Conservation (phyloP, 345 rosid species). For the Sonneratia caseolaris region DNA sequence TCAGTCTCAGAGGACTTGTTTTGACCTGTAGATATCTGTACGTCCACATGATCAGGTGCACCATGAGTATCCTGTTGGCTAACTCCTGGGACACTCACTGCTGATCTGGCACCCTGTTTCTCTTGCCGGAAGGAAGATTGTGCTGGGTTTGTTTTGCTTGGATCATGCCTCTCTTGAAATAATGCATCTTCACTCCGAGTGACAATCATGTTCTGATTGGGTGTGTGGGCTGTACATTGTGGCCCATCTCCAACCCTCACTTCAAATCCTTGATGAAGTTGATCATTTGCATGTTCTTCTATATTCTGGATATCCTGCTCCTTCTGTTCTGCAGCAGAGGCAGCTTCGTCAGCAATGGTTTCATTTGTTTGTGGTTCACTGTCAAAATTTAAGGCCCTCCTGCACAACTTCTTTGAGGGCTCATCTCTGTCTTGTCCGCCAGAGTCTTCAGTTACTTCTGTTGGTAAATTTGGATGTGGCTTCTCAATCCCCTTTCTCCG, state of each 20-base stretch:
- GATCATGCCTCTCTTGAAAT: neutral
- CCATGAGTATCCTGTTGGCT: neutral
- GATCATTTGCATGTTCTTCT: conserved; percentile 16
- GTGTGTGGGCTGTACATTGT: conserved; percentile 11
- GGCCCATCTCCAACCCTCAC: conserved; percentile 23
- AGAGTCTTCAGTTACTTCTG: conserved; percentile 24
- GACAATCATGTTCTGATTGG: conserved; percentile 13
- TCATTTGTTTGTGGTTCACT: conserved; percentile 14
- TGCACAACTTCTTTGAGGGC: conserved; percentile 36
- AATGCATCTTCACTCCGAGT: conserved; percentile 14
- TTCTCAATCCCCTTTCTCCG: conserved; percentile 24
- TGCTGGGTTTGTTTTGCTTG: neutral
- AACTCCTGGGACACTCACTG: neutral
- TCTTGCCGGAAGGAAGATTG: neutral
- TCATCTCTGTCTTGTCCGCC: conserved; percentile 15
- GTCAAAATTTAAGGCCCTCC: conserved; percentile 47
- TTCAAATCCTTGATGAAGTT: conserved; percentile 21
- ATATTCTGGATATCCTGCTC: conserved; percentile 8
- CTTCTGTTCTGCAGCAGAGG: conserved; percentile 15
- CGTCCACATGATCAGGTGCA: neutral
- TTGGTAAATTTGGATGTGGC: conserved; percentile 16
- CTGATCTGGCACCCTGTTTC: neutral
- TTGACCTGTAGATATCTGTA: neutral
- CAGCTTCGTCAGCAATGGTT: conserved; percentile 11
- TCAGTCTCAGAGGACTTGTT: neutral